These are phyloP conservation scores for Escovopsis weberi DNA, from an alignment of 2,329 filamentous ascomycete species.

Conservation along the genomic window DNA sequence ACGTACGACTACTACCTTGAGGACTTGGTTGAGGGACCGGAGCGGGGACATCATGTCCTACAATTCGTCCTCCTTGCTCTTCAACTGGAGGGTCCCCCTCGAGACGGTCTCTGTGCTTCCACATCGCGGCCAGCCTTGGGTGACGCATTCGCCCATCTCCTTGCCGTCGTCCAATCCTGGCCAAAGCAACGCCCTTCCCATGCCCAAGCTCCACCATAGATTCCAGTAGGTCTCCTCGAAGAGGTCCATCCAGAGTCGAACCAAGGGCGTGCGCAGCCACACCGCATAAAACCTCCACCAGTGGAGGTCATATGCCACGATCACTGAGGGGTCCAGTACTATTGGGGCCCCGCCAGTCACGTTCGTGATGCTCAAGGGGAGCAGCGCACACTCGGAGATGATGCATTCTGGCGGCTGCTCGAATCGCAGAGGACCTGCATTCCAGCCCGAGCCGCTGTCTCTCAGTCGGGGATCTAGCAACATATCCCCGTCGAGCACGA, in stretches of 20 bases:
- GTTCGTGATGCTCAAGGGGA: conserved; percentile 4
- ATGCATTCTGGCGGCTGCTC: conserved; percentile 5
- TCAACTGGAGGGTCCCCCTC: conserved; percentile 3
- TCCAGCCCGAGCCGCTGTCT: conserved; percentile 1
- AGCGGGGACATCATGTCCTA: not conserved
- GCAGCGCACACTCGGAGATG: conserved; percentile 6
- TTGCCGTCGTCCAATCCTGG: conserved; percentile 4
- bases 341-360: conserved; percentile 5
- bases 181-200: conserved; percentile 5
- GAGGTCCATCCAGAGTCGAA: conserved; percentile 5
- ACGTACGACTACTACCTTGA: not conserved
- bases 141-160: conserved; percentile 5
- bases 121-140: conserved; percentile 4
- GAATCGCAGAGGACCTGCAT: conserved; percentile 4
- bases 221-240: conserved; percentile 6
- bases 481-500: conserved; percentile 7
- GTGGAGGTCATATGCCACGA: conserved; percentile 4
- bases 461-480: conserved; percentile 3
- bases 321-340: conserved; percentile 4
- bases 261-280: conserved; percentile 5
- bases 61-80: not conserved
- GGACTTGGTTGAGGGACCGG: no score
- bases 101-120: not conserved
- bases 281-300: conserved; percentile 7
- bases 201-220: conserved; percentile 5